Conservation (phyloP, 2,329 filamentous ascomycete species). For the Lomentospora prolificans region DNA sequence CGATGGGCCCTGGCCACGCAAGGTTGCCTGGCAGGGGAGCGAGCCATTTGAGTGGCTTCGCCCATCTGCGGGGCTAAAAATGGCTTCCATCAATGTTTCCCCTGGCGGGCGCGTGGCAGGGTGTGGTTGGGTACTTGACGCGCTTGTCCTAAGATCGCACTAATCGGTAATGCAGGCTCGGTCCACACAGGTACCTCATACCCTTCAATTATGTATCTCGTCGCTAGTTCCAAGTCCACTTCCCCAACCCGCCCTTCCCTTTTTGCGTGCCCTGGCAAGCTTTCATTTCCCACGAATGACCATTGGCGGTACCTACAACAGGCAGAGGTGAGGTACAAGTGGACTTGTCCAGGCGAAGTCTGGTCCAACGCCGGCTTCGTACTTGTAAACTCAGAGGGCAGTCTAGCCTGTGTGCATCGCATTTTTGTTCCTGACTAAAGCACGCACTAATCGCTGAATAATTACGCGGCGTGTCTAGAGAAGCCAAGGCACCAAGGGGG, state of each 20-base stretch:
- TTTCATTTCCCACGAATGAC: conserved; percentile 1
- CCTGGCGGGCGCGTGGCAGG: not conserved
- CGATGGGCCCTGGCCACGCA: not conserved
- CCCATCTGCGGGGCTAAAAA: conserved; percentile 1
- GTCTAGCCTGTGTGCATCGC: not conserved
- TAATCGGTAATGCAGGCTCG: not conserved
- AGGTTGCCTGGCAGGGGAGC: no score
- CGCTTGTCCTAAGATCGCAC: not conserved
- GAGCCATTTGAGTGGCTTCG: not conserved
- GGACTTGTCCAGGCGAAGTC: not conserved
- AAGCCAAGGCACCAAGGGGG: no score
- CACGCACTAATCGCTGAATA: not conserved
- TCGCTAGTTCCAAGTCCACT: not conserved
- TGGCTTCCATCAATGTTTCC: not conserved
- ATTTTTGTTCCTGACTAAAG: not conserved
- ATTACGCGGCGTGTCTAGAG: no score
- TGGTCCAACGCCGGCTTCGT: not conserved
- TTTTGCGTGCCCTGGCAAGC: not conserved
- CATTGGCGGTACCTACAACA: no score
- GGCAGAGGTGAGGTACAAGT: no score
- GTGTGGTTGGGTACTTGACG: not conserved
- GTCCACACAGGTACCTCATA: not conserved
- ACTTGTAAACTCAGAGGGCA: not conserved
- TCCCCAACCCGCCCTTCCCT: not conserved
- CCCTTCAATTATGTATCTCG: not conserved